phyloP scores from a whole-genome alignment of 306 rosid genomes.

The Prunus salicina region DNA sequence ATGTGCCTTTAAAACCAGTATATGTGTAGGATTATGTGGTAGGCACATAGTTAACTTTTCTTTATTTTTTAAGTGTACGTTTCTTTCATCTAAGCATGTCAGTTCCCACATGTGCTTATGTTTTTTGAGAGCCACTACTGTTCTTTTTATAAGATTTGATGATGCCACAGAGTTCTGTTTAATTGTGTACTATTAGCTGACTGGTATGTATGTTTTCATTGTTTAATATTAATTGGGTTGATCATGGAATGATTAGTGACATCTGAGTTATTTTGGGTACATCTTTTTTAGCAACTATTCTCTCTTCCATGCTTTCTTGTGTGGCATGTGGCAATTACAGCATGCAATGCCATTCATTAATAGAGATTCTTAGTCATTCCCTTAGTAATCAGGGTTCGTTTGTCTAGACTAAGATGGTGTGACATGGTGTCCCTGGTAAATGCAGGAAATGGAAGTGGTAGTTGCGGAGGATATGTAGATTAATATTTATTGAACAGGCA shows the following conservation, averaged over 20 bases:
- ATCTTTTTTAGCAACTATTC: conserved; percentile 22
- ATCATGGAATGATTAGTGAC: conserved; percentile 17
- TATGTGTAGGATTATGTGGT: no score
- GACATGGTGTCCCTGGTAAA: conserved; percentile 38
- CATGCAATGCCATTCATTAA: conserved; percentile 30
- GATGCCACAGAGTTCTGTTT: conserved; percentile 1
- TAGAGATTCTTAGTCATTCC: conserved; percentile 22
- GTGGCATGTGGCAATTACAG: conserved; percentile 28
- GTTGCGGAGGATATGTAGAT: conserved; percentile 28
- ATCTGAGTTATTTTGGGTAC: conserved; percentile 20
- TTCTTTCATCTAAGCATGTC: no score
- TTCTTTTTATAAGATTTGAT: neutral
- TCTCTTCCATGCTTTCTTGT: neutral
- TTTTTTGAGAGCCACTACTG: neutral
- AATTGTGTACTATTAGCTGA: neutral
- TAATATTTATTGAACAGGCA: conserved; percentile 32
- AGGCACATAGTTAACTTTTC: no score
- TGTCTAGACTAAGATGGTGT: conserved; percentile 26
- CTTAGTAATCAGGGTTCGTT: conserved; percentile 27
- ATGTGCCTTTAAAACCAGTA: neutral
- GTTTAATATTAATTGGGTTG: neutral
- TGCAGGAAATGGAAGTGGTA: conserved; percentile 33
- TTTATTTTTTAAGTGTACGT: no score
- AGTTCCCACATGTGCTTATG: neutral
- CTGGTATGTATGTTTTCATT: neutral